These are phyloP conservation scores for Vachellia collinsii DNA, from an alignment of 306 rosid genomes.

Conservation along the genomic window DNA sequence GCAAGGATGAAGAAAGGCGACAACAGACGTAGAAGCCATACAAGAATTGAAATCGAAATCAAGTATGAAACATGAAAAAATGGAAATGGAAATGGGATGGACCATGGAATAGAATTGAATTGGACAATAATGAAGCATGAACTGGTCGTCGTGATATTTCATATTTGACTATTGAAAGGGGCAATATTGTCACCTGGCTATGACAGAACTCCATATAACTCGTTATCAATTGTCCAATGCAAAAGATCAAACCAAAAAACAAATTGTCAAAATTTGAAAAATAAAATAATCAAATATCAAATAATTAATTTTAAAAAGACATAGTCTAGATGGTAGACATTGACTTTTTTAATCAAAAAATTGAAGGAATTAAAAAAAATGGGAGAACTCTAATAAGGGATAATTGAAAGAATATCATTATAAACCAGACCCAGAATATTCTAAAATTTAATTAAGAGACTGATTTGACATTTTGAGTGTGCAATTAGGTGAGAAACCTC, in stretches of 20 bases:
- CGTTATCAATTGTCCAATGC: too few relatives aligned
- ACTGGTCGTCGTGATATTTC: not conserved
- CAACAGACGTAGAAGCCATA: constrained; percentile 28
- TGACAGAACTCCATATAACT: too few relatives aligned
- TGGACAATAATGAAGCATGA: not conserved
- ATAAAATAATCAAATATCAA: not conserved
- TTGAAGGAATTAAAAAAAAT: too few relatives aligned
- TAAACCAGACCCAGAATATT: too few relatives aligned
- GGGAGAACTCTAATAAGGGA: too few relatives aligned
- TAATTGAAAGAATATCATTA: too few relatives aligned
- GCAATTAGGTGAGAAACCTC: too few relatives aligned
- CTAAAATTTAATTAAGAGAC: too few relatives aligned
- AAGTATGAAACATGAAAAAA: not conserved
- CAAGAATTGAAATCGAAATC: not conserved
- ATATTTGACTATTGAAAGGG: constrained; percentile 2
- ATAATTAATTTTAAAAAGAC: not conserved
- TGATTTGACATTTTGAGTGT: too few relatives aligned
- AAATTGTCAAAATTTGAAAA: too few relatives aligned
- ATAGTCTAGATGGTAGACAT: too few relatives aligned
- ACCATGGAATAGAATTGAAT: not conserved
- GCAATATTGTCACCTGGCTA: not conserved
- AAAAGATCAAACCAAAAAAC: not conserved
- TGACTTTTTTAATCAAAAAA: too few relatives aligned
- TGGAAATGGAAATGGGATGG: not conserved
- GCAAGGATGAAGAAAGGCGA: constrained; percentile 27